Conservation (phyloP, 202 grass and related monocot species). For the Zizania palustris region DNA sequence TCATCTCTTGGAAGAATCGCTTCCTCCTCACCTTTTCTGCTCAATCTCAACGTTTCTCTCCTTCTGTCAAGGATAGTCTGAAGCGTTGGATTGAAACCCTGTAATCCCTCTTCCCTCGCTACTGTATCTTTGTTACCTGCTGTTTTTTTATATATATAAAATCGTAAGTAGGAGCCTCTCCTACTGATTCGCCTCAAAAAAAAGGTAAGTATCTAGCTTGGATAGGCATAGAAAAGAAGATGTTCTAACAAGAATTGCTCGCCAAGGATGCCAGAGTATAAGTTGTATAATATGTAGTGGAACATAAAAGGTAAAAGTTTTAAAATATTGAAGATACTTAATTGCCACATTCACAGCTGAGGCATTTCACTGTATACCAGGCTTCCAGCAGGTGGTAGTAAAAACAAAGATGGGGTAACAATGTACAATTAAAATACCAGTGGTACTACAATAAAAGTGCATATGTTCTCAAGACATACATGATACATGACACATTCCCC, state of each 20-base stretch:
- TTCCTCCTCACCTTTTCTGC: too few relatives aligned
- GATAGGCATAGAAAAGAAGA: slow-evolving; percentile 17
- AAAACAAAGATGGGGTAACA: slow-evolving; percentile 9
- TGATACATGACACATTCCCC: background rate
- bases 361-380: background rate
- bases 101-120: too few relatives aligned
- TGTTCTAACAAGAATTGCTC: slow-evolving; percentile 20
- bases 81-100: too few relatives aligned
- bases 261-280: background rate
- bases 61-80: too few relatives aligned
- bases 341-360: slow-evolving; percentile 27
- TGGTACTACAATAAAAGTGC: slow-evolving; percentile 3
- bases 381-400: background rate
- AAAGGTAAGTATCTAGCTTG: background rate
- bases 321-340: background rate
- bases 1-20: too few relatives aligned
- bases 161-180: too few relatives aligned
- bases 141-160: too few relatives aligned
- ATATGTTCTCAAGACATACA: background rate
- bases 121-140: too few relatives aligned
- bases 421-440: slow-evolving; percentile 15
- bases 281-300: background rate
- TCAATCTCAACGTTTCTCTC: too few relatives aligned
- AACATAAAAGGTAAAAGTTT: slow-evolving; percentile 24
- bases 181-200: too few relatives aligned